phyloP scores from a whole-genome alignment of 1,284 basidiomycete species.

The Taiwanofungus camphoratus region DNA sequence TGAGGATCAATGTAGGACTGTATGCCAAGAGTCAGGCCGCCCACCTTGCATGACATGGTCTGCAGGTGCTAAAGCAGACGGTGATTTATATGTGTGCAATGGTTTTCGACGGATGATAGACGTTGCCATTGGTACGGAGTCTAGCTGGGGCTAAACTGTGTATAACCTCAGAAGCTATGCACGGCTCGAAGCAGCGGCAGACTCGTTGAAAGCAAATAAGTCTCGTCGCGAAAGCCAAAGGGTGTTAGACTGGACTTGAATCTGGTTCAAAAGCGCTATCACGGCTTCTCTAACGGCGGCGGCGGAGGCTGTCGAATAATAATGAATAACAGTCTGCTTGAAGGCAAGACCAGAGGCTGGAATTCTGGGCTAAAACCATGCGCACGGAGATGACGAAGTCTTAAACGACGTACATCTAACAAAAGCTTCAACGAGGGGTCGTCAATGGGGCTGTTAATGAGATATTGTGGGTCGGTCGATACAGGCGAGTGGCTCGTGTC shows the following conservation, averaged over 20 bases:
- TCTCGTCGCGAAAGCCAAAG: background rate
- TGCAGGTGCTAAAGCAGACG: constrained; percentile 17
- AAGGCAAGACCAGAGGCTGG: too few species aligned
- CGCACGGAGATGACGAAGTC: background rate
- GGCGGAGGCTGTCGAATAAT: too few species aligned
- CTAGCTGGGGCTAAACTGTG: background rate
- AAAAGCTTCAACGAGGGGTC: background rate
- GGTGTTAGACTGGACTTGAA: background rate
- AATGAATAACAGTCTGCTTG: too few species aligned
- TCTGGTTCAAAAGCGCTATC: background rate
- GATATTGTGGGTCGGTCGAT: background rate
- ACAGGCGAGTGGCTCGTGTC: background rate
- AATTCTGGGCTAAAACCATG: background rate
- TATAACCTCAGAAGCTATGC: background rate
- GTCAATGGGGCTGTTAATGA: background rate
- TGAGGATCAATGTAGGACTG: background rate
- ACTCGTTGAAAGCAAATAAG: background rate
- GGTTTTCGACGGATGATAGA: constrained; percentile 29
- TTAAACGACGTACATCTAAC: background rate
- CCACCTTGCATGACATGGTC: constrained; percentile 18
- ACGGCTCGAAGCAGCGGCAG: too few species aligned
- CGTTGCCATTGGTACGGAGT: constrained; percentile 6
- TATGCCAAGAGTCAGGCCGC: background rate
- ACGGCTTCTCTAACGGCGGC: background rate
- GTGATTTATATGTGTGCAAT: constrained; percentile 27